These are phyloP conservation scores for Parasitella parasitica DNA, from an alignment of 371 early-diverging fungal genomes.

Conservation along the genomic window DNA sequence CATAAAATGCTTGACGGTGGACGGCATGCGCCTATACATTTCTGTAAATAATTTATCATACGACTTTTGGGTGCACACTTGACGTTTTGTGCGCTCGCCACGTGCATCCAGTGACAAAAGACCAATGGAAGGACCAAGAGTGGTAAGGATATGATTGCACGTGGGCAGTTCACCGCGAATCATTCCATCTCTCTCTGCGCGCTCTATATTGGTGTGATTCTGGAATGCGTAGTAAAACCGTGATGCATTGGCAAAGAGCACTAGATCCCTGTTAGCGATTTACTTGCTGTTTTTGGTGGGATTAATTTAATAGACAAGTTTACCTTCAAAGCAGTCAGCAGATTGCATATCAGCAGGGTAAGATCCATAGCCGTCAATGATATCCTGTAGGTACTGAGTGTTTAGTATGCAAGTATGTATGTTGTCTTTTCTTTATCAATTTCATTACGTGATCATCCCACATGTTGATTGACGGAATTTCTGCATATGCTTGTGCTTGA, in stretches of 20 bases:
- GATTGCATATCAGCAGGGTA: conserved; percentile 79
- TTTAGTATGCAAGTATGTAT: too few relatives aligned
- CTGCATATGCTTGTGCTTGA: conserved; percentile 63
- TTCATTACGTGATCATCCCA: conserved; percentile 78
- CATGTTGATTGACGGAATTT: conserved; percentile 75
- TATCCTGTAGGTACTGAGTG: too few relatives aligned
- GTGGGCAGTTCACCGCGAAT: conserved; percentile 23
- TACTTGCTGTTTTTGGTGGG: too few relatives aligned
- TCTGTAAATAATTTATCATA: conserved; percentile 65
- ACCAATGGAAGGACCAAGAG: conserved; percentile 69
- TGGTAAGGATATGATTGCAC: conserved; percentile 39
- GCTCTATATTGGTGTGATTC: conserved; percentile 70
- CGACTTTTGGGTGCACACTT: conserved; percentile 61
- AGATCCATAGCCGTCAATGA: conserved; percentile 81
- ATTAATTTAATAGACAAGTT: too few relatives aligned
- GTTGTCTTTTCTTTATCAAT: background rate
- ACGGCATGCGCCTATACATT: conserved; percentile 41
- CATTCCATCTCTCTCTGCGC: conserved; percentile 61
- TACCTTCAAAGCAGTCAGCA: conserved; percentile 46
- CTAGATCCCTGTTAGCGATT: too few relatives aligned
- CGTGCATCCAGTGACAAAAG: conserved; percentile 77
- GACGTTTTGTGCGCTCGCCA: conserved; percentile 67
- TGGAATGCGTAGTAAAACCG: conserved; percentile 87
- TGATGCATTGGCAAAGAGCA: conserved; percentile 53
- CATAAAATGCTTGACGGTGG: conserved; percentile 64